These are phyloP conservation scores for Fusarium phyllophilum DNA, from an alignment of 2,329 filamentous ascomycete genomes.

Conservation along the genomic window DNA sequence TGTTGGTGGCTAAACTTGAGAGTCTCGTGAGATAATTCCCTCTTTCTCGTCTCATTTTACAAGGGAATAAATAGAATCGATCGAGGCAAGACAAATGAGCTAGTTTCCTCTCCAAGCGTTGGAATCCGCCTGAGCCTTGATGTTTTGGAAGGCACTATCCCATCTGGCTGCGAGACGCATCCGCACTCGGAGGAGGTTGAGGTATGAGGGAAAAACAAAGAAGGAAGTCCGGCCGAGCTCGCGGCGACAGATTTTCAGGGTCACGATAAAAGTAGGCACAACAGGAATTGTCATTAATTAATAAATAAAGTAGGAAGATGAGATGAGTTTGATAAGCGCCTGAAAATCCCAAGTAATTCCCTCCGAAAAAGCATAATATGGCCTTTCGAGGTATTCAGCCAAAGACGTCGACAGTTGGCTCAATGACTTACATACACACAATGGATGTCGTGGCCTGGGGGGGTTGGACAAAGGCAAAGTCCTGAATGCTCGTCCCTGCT, in stretches of 20 bases:
- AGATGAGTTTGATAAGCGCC: neutral
- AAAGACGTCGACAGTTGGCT: neutral
- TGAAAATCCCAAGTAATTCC: neutral
- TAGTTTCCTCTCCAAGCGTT: neutral
- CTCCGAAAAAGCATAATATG: neutral
- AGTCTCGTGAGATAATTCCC: neutral
- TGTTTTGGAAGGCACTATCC: constrained; percentile 14
- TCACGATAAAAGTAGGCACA: neutral
- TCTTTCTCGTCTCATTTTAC: neutral
- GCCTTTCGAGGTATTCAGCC: neutral
- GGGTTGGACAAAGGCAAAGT: neutral
- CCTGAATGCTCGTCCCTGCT: neutral
- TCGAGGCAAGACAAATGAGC: neutral
- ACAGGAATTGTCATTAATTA: neutral
- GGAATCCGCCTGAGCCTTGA: neutral
- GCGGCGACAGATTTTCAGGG: constrained; percentile 8
- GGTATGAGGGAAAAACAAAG: constrained; percentile 25
- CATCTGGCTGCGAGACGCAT: constrained; percentile 14
- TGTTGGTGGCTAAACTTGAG: neutral
- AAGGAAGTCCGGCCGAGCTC: constrained; percentile 30
- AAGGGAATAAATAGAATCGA: neutral
- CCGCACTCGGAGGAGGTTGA: constrained; percentile 28
- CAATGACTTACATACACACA: neutral
- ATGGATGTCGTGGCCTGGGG: neutral
- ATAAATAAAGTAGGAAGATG: neutral